A percentile compares a stretch with the other conserved stretches of the same genome.
phyloP scores from a whole-genome alignment of 1,284 basidiomycete genomes.

The Leccinum fallax region DNA sequence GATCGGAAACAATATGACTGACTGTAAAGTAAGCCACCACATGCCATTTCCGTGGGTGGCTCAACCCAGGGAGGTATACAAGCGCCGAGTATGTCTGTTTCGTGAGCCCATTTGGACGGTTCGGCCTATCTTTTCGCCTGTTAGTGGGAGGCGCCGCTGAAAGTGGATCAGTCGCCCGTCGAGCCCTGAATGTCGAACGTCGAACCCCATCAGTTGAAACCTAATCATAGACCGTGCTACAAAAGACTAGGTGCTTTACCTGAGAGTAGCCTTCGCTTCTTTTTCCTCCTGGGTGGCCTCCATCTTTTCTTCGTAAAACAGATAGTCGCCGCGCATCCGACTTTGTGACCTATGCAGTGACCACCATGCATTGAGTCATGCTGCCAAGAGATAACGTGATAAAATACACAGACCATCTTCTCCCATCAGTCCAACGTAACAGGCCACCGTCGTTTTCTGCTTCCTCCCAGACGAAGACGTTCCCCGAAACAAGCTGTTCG shows the following conservation, averaged over 20 bases:
- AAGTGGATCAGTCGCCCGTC: conserved; percentile 61
- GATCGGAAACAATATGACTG: conserved; percentile 26
- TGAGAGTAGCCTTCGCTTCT: conserved; percentile 70
- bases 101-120: conserved; percentile 72
- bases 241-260: conserved; percentile 42
- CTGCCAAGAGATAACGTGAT: not conserved
- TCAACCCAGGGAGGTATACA: conserved; percentile 59
- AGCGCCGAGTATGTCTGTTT: conserved; percentile 80
- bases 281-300: conserved; percentile 74
- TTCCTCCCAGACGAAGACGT: conserved; percentile 83
- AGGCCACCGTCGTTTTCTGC: conserved; percentile 77
- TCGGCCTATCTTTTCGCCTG: conserved; percentile 69
- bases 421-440: conserved; percentile 76
- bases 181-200: conserved; percentile 47
- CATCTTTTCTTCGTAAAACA: conserved; percentile 80
- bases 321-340: conserved; percentile 77
- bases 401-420: conserved; percentile 56
- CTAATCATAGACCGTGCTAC: conserved; percentile 1
- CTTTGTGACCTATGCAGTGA: conserved; percentile 69
- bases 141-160: conserved; percentile 56
- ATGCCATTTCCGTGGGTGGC: conserved; percentile 70
- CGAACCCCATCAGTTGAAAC: not conserved
- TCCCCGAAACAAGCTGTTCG: conserved; percentile 66
- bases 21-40: conserved; percentile 80
- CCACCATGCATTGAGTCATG: conserved; percentile 5